These are phyloP conservation scores for Microcyclosporella mali DNA, from an alignment of 2,329 filamentous ascomycete species.

Conservation along the genomic window DNA sequence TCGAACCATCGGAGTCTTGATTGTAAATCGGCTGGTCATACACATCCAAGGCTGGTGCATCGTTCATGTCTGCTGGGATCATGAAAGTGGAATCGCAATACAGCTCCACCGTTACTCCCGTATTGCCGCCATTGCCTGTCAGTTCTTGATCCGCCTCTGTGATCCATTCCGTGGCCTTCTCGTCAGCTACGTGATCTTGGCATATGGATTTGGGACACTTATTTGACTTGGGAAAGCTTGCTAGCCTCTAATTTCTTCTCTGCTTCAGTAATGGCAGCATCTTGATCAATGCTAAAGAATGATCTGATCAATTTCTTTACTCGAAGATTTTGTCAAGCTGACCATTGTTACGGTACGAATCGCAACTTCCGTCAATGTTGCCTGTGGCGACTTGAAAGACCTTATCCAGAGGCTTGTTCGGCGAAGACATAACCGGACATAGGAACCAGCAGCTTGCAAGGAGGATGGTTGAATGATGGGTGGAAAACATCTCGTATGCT, in stretches of 20 bases:
- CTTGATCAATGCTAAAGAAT: not conserved
- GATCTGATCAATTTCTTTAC: not conserved
- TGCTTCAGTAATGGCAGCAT: not conserved
- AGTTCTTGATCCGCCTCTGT: not conserved
- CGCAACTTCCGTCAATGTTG: not conserved
- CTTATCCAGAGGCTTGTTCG: not conserved
- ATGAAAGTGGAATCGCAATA: not conserved
- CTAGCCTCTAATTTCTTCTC: not conserved
- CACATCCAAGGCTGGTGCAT: not conserved
- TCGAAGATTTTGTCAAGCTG: not conserved
- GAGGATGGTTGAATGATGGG: no score
- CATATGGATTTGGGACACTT: not conserved
- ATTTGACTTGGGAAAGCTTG: not conserved
- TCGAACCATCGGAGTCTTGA: no score
- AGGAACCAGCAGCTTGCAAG: no score
- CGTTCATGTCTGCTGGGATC: not conserved
- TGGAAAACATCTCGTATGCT: no score
- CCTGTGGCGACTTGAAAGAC: not conserved
- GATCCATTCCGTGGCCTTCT: not conserved
- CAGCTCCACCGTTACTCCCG: not conserved
- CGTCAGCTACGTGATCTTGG: not conserved
- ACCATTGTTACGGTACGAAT: not conserved
- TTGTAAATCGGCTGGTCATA: not conserved
- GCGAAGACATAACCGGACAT: not conserved
- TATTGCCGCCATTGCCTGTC: not conserved